Conservation (phyloP, 1,139 yeast species). For the Magnusiomyces paraingens region DNA sequence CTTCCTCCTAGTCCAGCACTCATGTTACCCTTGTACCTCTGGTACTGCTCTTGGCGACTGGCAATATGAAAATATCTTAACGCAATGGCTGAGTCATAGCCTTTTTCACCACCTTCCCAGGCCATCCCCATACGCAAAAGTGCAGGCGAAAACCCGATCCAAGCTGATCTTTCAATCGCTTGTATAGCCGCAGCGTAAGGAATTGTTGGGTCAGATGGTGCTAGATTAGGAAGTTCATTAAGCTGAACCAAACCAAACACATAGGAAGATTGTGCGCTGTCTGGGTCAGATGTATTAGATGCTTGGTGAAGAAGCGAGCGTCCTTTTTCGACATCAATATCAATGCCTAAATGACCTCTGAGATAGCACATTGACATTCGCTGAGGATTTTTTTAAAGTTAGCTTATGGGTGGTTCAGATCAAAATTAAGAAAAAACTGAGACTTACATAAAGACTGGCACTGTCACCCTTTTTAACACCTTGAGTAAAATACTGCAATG, state of each 20-base stretch:
- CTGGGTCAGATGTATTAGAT: slow-evolving; percentile 32
- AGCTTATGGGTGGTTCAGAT: not conserved
- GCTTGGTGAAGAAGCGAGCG: slow-evolving; percentile 28
- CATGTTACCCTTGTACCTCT: slow-evolving; percentile 20
- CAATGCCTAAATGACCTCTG: slow-evolving; percentile 32
- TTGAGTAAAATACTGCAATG: slow-evolving; percentile 16
- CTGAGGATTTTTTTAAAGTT: slow-evolving; percentile 22
- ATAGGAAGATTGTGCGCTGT: slow-evolving; percentile 36
- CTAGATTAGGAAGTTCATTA: slow-evolving; percentile 30
- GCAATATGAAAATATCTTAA: slow-evolving; percentile 37
- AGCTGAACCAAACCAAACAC: slow-evolving; percentile 33
- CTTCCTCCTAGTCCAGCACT: slow-evolving; percentile 25
- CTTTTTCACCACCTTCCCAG: slow-evolving; percentile 35
- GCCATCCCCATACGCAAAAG: slow-evolving; percentile 37
- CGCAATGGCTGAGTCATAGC: slow-evolving; percentile 35
- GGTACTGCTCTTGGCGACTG: slow-evolving; percentile 33
- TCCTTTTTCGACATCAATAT: slow-evolving; percentile 26
- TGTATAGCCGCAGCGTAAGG: slow-evolving; percentile 26
- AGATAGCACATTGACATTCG: slow-evolving; percentile 34
- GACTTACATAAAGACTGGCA: slow-evolving; percentile 5
- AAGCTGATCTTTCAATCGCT: slow-evolving; percentile 34
- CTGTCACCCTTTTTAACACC: slow-evolving; percentile 17
- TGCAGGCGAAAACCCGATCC: slow-evolving; percentile 37
- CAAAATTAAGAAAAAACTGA: not conserved
- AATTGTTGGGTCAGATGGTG: slow-evolving; percentile 14